Evolutionary conservation across 805 yeast genomes (phyloP), one percentile per base, ranked within the genome.

Genomic region (Jamesozyma jinghongensis): DNA sequence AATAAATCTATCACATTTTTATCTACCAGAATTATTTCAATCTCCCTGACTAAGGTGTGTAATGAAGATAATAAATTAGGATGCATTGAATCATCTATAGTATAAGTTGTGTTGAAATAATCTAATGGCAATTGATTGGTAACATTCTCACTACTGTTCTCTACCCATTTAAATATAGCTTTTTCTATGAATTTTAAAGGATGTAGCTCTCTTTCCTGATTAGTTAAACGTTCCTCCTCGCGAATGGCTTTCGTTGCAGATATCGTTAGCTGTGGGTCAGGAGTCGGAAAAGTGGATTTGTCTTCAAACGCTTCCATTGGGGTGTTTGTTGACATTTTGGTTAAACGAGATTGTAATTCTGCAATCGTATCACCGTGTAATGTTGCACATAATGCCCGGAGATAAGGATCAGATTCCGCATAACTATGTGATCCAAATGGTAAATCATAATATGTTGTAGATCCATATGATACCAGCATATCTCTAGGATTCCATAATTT

Each of bases 301-400:
- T n/a, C 32, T 2, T 19, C 16, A 6, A 33, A 37, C 17, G 27
- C 17, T 19, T 26, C 11, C 13, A 31, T 31, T 13, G 38, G 38
- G 4, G 38, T 36, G 5, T 17, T 18, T 2, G 38, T 32, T 5
- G 47, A 37, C 6, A 41, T 44, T 17, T 25, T 26, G 5, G 38
- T 39, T 16, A 44, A 34, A 31, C 47, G 34, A 4, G 42, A 30
- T 34, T 42, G 44, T 20, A 50, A 38, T 30, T 50, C 49, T 10
- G 42, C 35, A 4, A 51, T 35, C 11, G 51, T 40, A 17, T 32
- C 45, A 5, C 54, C 56, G 35, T 51, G 54, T 13, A 50, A 22
- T 6, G 44, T 25, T 10, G 46, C 48, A 37, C 47, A 42, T 13
- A 50, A 34, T 8, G 45, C 35, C 27, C 51, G 39, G 12, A 45